These are phyloP conservation scores for Pseudogymnoascus sp. DNA, from an alignment of 2,329 filamentous ascomycete genomes.

Conservation along the genomic window DNA sequence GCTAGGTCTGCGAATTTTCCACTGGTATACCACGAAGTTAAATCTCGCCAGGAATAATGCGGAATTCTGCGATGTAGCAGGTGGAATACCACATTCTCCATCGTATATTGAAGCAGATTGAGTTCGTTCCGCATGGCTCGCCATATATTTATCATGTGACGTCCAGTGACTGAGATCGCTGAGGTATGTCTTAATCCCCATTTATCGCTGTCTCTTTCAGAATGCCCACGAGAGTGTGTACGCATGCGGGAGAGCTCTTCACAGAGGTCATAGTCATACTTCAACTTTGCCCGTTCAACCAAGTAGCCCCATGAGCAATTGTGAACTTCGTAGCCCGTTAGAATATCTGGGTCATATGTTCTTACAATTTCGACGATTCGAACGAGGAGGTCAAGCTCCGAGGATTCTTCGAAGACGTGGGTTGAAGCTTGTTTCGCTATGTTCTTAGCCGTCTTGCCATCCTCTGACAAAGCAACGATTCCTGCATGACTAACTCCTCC, in stretches of 20 bases:
- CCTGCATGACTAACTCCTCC: constrained; percentile 50
- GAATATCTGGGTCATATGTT: constrained; percentile 75
- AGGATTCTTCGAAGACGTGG: constrained; percentile 64
- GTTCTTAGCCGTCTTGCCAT: constrained; percentile 48
- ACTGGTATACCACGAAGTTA: constrained; percentile 76
- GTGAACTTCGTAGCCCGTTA: constrained; percentile 93
- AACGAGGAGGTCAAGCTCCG: constrained; percentile 78
- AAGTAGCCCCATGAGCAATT: constrained; percentile 92
- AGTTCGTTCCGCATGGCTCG: constrained; percentile 90
- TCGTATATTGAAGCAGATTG: constrained; percentile 84
- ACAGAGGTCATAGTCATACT: constrained; percentile 85
- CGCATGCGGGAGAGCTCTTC: constrained; percentile 89
- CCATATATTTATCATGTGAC: constrained; percentile 97
- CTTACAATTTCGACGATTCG: constrained; percentile 83
- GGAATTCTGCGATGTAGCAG: constrained; percentile 79
- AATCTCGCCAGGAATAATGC: constrained; percentile 69
- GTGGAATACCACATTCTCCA: constrained; percentile 94
- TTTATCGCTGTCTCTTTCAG: constrained; percentile 41
- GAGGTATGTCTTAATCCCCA: constrained; percentile 96
- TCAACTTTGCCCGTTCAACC: constrained; percentile 76
- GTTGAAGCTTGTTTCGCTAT: constrained; percentile 53
- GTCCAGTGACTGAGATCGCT: constrained; percentile 82
- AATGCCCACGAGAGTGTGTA: constrained; percentile 60
- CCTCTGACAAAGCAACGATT: constrained; percentile 61
- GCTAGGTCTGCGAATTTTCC: constrained; percentile 58